Conservation (phyloP, 2,329 filamentous ascomycete species). For the Drechslerella stenobrocha region DNA sequence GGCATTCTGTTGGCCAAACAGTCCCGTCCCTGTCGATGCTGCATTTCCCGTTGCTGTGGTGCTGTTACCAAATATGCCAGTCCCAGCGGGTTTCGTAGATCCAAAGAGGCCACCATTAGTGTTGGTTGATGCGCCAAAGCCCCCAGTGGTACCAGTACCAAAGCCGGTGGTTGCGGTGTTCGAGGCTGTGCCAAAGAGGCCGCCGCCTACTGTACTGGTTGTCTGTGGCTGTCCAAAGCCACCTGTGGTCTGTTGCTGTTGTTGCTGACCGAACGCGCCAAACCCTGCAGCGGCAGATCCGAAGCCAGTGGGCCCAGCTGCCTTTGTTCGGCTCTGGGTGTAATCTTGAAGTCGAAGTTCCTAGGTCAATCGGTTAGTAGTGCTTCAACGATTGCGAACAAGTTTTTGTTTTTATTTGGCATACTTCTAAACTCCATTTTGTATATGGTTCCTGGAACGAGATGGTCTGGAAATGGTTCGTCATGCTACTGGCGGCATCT, state of each 20-base stretch:
- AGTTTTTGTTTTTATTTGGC: too few species aligned
- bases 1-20: constrained; percentile 52
- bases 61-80: constrained; percentile 39
- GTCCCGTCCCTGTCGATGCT: constrained; percentile 49
- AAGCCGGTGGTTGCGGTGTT: constrained; percentile 50
- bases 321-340: constrained; percentile 69
- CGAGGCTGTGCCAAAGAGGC: constrained; percentile 52
- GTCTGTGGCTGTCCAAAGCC: constrained; percentile 41
- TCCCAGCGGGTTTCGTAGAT: constrained; percentile 53
- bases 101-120: constrained; percentile 57
- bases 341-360: constrained; percentile 85
- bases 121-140: constrained; percentile 28
- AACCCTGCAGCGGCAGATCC: constrained; percentile 58
- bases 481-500: constrained; percentile 64
- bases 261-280: constrained; percentile 50
- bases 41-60: constrained; percentile 55
- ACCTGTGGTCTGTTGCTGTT: constrained; percentile 51
- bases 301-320: constrained; percentile 54
- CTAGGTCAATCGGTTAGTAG: constrained; percentile 54
- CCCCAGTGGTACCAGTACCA: constrained; percentile 52
- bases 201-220: constrained; percentile 17
- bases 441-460: constrained; percentile 77
- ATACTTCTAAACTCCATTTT: constrained; percentile 80
- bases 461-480: constrained; percentile 74
- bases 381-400: too few species aligned